Conservation (phyloP, 352 stramenopile species). For the Aphanomyces euteiches region DNA sequence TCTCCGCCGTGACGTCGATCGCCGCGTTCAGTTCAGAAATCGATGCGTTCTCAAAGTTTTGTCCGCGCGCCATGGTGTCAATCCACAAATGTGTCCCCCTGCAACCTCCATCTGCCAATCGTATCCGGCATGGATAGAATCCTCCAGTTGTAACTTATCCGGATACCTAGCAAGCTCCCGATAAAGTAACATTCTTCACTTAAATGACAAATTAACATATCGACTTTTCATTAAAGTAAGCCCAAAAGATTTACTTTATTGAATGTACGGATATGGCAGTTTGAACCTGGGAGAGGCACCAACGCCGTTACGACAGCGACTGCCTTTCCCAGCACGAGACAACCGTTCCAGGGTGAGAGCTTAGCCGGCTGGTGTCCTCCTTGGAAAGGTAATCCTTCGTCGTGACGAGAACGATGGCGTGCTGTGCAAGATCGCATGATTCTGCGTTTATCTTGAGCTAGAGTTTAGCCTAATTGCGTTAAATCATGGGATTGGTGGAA, state of each 20-base stretch:
- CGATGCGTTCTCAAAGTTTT: slow-evolving; percentile 22
- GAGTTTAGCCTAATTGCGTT: no score
- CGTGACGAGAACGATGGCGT: no score
- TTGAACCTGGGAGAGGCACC: no score
- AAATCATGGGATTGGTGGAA: no score
- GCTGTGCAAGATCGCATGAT: no score
- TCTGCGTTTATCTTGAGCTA: no score
- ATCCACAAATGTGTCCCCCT: slow-evolving; percentile 11
- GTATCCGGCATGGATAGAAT: slow-evolving; percentile 12
- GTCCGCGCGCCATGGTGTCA: slow-evolving; percentile 16
- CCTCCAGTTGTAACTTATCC: not conserved
- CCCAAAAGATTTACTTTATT: not conserved
- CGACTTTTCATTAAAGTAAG: not conserved
- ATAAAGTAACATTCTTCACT: not conserved
- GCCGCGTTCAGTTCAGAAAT: slow-evolving; percentile 18
- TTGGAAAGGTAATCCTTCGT: no score
- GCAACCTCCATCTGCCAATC: not conserved
- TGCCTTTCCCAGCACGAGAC: no score
- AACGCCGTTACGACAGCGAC: no score
- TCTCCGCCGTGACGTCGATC: slow-evolving; percentile 13
- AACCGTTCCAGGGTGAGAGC: no score
- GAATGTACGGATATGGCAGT: slow-evolving; percentile 1
- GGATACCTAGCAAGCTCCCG: not conserved
- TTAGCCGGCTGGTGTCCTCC: no score
- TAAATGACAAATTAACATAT: not conserved